Percentiles rank a stretch among this genome's conserved stretches.
These are phyloP conservation scores for Polysphondylium violaceum DNA, from an alignment of 78 protist species.

Conservation along the genomic window DNA sequence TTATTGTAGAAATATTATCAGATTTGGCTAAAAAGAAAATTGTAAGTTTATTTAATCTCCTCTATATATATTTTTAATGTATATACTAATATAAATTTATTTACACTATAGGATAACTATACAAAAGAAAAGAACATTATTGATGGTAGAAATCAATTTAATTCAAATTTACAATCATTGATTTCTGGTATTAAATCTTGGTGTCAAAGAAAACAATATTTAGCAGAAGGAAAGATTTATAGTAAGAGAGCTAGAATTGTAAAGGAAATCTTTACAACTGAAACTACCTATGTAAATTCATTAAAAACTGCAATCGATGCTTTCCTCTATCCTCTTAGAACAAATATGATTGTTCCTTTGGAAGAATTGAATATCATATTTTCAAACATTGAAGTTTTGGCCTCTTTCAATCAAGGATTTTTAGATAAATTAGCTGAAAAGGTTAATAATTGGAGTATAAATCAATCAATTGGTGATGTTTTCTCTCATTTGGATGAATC, in stretches of 20 bases:
- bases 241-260: conserved; percentile 26
- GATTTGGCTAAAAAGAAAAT: conserved; percentile 18
- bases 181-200: conserved; percentile 17
- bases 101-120: not conserved
- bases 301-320: conserved; percentile 6
- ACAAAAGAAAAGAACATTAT: not conserved
- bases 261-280: conserved; percentile 41
- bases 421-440: conserved; percentile 12
- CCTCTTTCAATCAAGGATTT: conserved; percentile 15
- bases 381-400: conserved; percentile 34
- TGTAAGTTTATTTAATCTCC: too few relatives aligned
- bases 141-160: not conserved
- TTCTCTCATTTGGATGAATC: conserved; percentile 11
- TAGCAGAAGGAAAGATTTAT: not conserved
- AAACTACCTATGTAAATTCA: conserved; percentile 39
- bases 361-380: conserved; percentile 17
- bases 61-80: too few relatives aligned
- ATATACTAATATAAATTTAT: not conserved
- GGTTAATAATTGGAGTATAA: conserved; percentile 35
- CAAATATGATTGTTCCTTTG: not conserved
- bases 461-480: conserved; percentile 35
- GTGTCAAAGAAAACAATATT: conserved; percentile 14
- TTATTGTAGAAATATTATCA: conserved; percentile 27
- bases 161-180: not conserved
- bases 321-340: conserved; percentile 23